Conservation (phyloP, 2,329 filamentous ascomycete species). For the Neocucurbitaria cava region DNA sequence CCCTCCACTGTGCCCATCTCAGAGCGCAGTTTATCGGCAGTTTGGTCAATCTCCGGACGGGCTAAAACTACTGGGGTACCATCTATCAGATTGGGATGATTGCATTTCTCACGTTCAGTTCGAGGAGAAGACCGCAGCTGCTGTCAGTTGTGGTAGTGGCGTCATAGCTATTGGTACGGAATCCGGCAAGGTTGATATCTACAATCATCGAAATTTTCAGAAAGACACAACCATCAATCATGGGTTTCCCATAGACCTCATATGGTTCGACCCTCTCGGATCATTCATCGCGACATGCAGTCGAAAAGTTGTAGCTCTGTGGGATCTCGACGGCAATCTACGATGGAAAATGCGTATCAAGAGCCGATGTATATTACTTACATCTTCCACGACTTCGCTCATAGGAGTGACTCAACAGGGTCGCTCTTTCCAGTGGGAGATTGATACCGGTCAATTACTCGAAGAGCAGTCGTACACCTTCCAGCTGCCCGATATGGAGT, state of each 20-base stretch:
- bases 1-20: conserved; percentile 1
- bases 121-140: not conserved
- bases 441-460: not conserved
- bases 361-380: not conserved
- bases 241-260: not conserved
- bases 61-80: not conserved
- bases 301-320: not conserved
- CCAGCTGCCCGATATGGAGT: not conserved
- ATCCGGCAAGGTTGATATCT: not conserved
- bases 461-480: not conserved
- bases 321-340: not conserved
- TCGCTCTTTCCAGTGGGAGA: not conserved
- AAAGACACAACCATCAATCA: not conserved
- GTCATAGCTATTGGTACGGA: not conserved
- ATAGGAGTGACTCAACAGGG: not conserved
- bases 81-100: not conserved
- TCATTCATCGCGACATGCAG: not conserved
- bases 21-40: not conserved
- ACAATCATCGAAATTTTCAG: conserved; percentile 1
- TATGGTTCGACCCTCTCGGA: not conserved
- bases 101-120: not conserved
- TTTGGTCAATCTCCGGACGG: not conserved
- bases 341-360: not conserved
- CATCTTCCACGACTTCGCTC: not conserved
- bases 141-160: not conserved